These are phyloP conservation scores for Asterella californica DNA, from an alignment of 225 moss, liverwort and hornwort species.

Conservation along the genomic window DNA sequence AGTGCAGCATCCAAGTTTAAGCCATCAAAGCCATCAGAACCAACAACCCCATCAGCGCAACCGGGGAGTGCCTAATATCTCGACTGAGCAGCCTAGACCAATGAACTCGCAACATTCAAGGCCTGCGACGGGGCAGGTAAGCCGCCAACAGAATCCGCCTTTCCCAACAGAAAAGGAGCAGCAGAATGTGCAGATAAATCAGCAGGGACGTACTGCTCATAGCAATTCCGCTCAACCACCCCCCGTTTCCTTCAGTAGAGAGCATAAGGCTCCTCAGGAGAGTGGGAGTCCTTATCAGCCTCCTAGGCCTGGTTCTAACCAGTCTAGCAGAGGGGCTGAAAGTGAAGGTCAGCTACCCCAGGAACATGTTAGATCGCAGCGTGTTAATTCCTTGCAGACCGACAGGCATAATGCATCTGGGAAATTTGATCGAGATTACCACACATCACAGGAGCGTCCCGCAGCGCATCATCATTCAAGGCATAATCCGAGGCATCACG, in stretches of 20 bases:
- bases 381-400: slow-evolving; percentile 28
- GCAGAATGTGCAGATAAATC: slow-evolving; percentile 9
- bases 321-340: slow-evolving; percentile 28
- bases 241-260: slow-evolving; percentile 23
- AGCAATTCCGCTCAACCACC: slow-evolving; percentile 15
- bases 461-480: slow-evolving; percentile 24
- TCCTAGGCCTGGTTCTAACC: slow-evolving; percentile 30
- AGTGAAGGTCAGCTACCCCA: slow-evolving; percentile 27
- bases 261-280: slow-evolving; percentile 31
- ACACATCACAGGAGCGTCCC: slow-evolving; percentile 32
- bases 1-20: slow-evolving; percentile 39
- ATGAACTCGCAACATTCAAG: slow-evolving; percentile 30
- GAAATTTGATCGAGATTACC: slow-evolving; percentile 38
- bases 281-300: slow-evolving; percentile 39
- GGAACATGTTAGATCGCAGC: slow-evolving; percentile 33
- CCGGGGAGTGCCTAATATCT: slow-evolving; percentile 16
- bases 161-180: slow-evolving; percentile 31
- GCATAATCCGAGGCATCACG: slow-evolving; percentile 32
- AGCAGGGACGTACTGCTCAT: slow-evolving; percentile 22
- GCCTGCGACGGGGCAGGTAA: slow-evolving; percentile 14
- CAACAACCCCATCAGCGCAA: slow-evolving; percentile 34
- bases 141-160: slow-evolving; percentile 22
- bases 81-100: slow-evolving; percentile 30
- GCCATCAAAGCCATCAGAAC: slow-evolving; percentile 22
- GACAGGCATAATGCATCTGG: slow-evolving; percentile 33